A percentile compares a stretch with the other conserved stretches of the same genome.
phyloP scores from a whole-genome alignment of 1,284 basidiomycete genomes.

The Polyporus tsugae region DNA sequence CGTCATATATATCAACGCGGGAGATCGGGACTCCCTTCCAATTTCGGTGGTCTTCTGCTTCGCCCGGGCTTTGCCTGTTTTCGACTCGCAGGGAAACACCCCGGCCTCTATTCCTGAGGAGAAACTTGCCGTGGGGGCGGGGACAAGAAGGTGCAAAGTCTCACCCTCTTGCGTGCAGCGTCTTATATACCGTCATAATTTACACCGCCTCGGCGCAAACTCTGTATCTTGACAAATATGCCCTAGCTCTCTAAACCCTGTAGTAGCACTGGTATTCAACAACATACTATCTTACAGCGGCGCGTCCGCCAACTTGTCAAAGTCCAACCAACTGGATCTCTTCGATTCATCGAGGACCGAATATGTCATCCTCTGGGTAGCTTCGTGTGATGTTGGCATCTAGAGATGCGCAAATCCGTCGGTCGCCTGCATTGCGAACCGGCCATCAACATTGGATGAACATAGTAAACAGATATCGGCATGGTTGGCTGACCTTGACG shows the following conservation, averaged over 20 bases:
- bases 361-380: background rate
- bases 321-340: background rate
- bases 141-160: background rate
- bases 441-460: constrained; percentile 11
- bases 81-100: background rate
- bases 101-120: background rate
- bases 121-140: background rate
- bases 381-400: constrained; percentile 6
- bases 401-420: constrained; percentile 40
- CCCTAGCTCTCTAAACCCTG: too few relatives aligned
- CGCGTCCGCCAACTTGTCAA: background rate
- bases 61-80: background rate
- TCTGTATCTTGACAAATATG: background rate
- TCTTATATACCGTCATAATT: background rate
- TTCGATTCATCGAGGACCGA: background rate
- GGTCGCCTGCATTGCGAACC: constrained; percentile 35
- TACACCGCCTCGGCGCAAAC: background rate
- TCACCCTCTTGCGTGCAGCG: background rate
- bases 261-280: constrained; percentile 6
- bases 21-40: background rate
- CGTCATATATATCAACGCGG: constrained; percentile 1
- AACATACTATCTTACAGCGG: constrained; percentile 2
- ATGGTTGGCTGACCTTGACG: constrained; percentile 62
- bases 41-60: background rate
- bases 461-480: background rate